phyloP scores from a whole-genome alignment of 768 basidiomycete genomes.

The Candolleomyces efflorescens region DNA sequence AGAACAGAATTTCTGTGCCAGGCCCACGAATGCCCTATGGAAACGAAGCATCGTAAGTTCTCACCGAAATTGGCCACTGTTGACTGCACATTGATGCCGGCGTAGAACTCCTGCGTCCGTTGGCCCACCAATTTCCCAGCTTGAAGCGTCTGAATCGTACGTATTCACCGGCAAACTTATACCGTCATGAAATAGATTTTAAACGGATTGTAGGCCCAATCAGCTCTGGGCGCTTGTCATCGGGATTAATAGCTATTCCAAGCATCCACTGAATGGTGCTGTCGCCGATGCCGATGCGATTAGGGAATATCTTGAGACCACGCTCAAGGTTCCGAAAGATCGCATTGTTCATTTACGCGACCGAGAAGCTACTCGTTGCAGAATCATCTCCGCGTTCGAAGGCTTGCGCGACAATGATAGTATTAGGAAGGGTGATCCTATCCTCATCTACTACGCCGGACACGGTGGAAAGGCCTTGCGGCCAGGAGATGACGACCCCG shows the following conservation, averaged over 20 bases:
- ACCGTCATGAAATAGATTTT: too few species aligned
- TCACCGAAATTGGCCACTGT: too few species aligned
- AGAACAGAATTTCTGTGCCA: too few species aligned
- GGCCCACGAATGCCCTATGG: too few species aligned
- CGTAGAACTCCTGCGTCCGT: too few species aligned
- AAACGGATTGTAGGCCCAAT: too few species aligned
- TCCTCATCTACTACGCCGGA: constrained; percentile 42
- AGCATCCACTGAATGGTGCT: constrained; percentile 28
- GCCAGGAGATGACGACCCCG: background rate
- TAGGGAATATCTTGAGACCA: constrained; percentile 24
- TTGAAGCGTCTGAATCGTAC: too few species aligned
- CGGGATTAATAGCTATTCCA: constrained; percentile 33
- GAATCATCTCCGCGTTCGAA: constrained; percentile 28
- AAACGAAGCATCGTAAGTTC: too few species aligned
- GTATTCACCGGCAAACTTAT: too few species aligned
- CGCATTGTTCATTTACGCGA: constrained; percentile 35
- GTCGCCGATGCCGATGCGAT: constrained; percentile 37
- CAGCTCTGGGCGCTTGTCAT: constrained; percentile 36
- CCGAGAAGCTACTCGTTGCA: constrained; percentile 28
- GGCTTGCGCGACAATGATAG: constrained; percentile 27
- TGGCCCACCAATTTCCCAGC: too few species aligned
- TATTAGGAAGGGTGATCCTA: constrained; percentile 40
- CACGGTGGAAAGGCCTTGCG: constrained; percentile 29
- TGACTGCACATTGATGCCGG: too few species aligned
- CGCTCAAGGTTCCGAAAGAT: constrained; percentile 23